Evolutionary conservation across 495 filamentous ascomycete species (phyloP), one percentile per base, ranked within the genome.

Genomic region (Trichoderma virens): DNA sequence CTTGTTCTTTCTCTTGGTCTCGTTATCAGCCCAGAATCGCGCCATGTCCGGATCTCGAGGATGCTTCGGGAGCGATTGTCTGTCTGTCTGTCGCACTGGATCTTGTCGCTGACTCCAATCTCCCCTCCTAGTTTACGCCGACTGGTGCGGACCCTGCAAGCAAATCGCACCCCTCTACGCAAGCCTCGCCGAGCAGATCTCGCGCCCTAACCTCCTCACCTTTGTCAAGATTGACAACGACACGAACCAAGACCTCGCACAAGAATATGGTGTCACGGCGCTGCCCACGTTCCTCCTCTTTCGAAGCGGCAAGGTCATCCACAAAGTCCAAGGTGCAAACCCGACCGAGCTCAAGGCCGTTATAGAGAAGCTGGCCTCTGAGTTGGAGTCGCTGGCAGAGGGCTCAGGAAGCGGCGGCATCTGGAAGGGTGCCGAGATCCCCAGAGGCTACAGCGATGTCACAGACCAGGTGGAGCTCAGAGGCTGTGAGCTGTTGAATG

Each of bases 201-300:
- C 81, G 20, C 81, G 79, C 65, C 80, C 82, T 2, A 72, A 75
- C 61, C 78, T 75, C 69, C 78, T 88, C 63, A 79, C 79, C 23
- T 88, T 88, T 72, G 79, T 74, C 65, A 88, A 88, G 69, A 78
- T 86, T 69, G 77, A 88, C 70, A 83, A 85, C 66, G 86, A 88
- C 70, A 75, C 67, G 61, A 83, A 82, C 64, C 71, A 77, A 54
- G 79, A 83, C n/a, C 75, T 88, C 47, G 80, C 85, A 13, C 68
- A 76, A 51, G 69, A 74, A 65, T 85, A 86, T 68, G 70, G 75
- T 62, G 79, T 88, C 43, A 70, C 73, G 67, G 88, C 86, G 30
- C 86, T 91, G 83, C 93, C 93, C 1, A 96, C 92, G 59, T 96
- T 97, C 79, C 82, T 96, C 65, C 82, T 96, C 67, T 88, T 97